Base-by-base conservation (phyloP, 2,329 filamentous ascomycete genomes). In the Colletotrichum tofieldiae region DNA sequence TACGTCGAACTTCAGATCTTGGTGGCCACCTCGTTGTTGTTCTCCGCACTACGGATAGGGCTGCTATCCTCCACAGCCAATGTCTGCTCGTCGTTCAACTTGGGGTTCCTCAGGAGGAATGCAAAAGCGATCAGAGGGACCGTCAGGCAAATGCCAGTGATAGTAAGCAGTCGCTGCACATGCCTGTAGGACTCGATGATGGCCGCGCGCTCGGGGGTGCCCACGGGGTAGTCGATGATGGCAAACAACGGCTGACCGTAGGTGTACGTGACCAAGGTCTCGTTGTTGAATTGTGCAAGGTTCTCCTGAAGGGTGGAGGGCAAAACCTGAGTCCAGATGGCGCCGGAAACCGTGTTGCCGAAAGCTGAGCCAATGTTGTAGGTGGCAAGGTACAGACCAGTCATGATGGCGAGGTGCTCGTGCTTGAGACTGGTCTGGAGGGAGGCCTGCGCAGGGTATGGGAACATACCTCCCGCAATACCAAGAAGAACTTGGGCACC, bases 331-430 rank as follows among this genome's bases (percentile, higher is more conserved):
- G 87, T 88, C 90, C 90, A 92, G 73, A 92, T 86, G 26, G 89
- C 88, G 18, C 90, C 90, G 0, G 90, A 90, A 35, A 92, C 86
- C 20, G 88, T 85, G 77, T 88, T 88, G 29, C 90, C 90, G 1
- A 92, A 78, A 0, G 90, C 90, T 6, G 86, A 89, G 39, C 90
- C 90, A 49, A 92, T 84, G 77, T 89, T 90, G 81, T 92, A 92
- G n/a, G 83, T 86, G 20, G 90, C 88, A 3, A 92, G 86, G 77
- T 88, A 92, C 23, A 92, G 79, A 51, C 87, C 90, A 0, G 90
- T 93, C 74, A 93, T 87, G 73, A 92, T 88, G 54, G 91, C 91
- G 41, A 93, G 83, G 75, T 92, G 78, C 78, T 87, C 85, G 78
- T 87, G 85, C 75, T 80, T 81, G 63, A 85, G 77, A 29, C 77